Base-by-base conservation (phyloP, 306 rosid species). In the Malus fusca region DNA sequence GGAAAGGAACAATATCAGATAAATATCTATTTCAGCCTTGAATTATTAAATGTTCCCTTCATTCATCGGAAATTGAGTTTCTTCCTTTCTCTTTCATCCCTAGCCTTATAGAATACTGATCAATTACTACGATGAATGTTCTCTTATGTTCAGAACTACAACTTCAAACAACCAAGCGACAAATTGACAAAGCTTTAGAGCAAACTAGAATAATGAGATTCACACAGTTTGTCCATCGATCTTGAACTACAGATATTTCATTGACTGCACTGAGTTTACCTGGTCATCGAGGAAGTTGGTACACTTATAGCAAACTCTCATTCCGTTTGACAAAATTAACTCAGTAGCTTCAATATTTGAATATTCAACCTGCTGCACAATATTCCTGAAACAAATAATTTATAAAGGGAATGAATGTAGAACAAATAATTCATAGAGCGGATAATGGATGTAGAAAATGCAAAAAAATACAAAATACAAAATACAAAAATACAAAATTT, bases 271-370 rank as follows among this genome's bases (percentile, higher is more conserved):
- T 62, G 67, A 78, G 62, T 44, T 56, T 77, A 94, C 98, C 98
- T 95, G 98, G 73, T 95, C 98, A 75, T 87, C 93, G 15, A 95
- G 98, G 85, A 95, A 95, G 84, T 95, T 92, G 67, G 98, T 90
- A 68, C 88, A 74, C 83, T 92, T 92, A 61, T 89, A 95, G 88
- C 97, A 95, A 77, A 95, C 80, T 79, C 93, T 87, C 96, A 95
- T 88, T 80, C 97, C 98, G 83, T 94, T 94, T 66, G 98, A 92
- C 69, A 94, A 82, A 82, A 89, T 60, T 77, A 95, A 80, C 83
- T 95, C 98, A 78, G 90, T 85, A 43, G 96, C 97, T 82, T 90
- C 95, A 86, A 95, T 89, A 67, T 85, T 89, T 74, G 93, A 73
- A 82, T 92, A 90, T 75, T 92, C 97, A 82, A 74, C 64, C 83